phyloP scores from a whole-genome alignment of 139 green algal genomes.

The Bryopsis sp. region DNA sequence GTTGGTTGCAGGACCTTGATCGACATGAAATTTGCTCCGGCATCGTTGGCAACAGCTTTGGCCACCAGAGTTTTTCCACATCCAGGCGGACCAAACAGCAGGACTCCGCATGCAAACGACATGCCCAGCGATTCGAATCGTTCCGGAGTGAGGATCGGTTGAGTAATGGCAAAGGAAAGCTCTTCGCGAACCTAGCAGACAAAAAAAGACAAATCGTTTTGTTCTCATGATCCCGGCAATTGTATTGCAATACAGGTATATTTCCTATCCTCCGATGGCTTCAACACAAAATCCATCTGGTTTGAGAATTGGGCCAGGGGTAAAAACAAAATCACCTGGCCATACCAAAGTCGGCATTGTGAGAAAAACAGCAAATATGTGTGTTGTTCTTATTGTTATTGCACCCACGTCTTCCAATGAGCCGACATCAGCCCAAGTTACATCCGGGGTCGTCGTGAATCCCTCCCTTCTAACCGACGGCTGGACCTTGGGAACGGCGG shows the following conservation, averaged over 20 bases:
- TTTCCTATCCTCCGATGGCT: too few species aligned
- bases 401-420: conserved; percentile 68
- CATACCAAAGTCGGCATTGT: not conserved
- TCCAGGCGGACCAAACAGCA: conserved; percentile 88
- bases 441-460: conserved; percentile 38
- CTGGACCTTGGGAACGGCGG: conserved; percentile 31
- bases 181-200: conserved; percentile 7
- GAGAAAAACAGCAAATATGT: too few species aligned
- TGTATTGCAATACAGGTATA: too few species aligned
- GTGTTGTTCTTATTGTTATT: too few species aligned
- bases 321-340: too few species aligned
- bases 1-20: too few species aligned
- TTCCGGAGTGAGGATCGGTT: conserved; percentile 17
- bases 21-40: conserved; percentile 26
- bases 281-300: too few species aligned
- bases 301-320: too few species aligned
- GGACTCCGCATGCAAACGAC: conserved; percentile 77
- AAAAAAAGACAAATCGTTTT: too few species aligned
- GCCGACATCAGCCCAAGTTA: conserved; percentile 16
- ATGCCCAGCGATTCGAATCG: conserved; percentile 64
- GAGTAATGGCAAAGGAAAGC: conserved; percentile 1
- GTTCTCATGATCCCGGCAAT: too few species aligned
- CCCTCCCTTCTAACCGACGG: conserved; percentile 47
- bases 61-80: conserved; percentile 7
- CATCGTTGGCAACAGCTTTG: conserved; percentile 6